These are phyloP conservation scores for Canna indica DNA, from an alignment of 176 grass and related monocot species.

Conservation along the genomic window DNA sequence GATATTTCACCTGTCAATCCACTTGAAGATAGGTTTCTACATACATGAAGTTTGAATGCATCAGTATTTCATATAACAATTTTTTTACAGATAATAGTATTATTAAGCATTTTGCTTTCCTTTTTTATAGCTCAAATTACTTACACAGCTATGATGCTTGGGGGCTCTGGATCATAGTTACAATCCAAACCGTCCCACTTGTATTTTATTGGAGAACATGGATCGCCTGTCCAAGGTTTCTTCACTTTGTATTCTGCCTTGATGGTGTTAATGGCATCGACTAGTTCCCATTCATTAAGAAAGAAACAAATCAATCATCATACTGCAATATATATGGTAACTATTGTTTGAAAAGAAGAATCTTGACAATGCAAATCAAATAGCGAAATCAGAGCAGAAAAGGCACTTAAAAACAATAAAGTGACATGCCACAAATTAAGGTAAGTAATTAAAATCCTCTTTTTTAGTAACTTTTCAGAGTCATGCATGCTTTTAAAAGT, in stretches of 20 bases:
- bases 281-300: slow-evolving; percentile 19
- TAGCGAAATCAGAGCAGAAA: not conserved
- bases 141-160: slow-evolving; percentile 44
- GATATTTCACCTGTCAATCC: slow-evolving; percentile 40
- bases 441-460: too few relatives aligned
- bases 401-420: too few relatives aligned
- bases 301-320: slow-evolving; percentile 1
- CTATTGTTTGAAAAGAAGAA: not conserved
- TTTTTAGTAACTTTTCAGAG: too few relatives aligned
- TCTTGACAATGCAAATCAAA: not conserved
- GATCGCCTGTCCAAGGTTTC: slow-evolving; percentile 55
- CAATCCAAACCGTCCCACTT: slow-evolving; percentile 46
- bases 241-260: slow-evolving; percentile 32
- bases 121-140: slow-evolving; percentile 24
- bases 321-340: not conserved
- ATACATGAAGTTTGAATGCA: not conserved
- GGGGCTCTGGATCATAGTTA: slow-evolving; percentile 32
- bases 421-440: too few relatives aligned
- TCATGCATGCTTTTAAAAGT: too few relatives aligned
- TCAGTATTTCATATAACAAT: not conserved
- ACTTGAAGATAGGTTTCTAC: slow-evolving; percentile 40
- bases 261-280: slow-evolving; percentile 38
- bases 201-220: slow-evolving; percentile 32
- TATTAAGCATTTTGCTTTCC: not conserved
- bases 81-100: not conserved